Conservation (phyloP, 768 basidiomycete genomes). For the Tulasnella sp. region DNA sequence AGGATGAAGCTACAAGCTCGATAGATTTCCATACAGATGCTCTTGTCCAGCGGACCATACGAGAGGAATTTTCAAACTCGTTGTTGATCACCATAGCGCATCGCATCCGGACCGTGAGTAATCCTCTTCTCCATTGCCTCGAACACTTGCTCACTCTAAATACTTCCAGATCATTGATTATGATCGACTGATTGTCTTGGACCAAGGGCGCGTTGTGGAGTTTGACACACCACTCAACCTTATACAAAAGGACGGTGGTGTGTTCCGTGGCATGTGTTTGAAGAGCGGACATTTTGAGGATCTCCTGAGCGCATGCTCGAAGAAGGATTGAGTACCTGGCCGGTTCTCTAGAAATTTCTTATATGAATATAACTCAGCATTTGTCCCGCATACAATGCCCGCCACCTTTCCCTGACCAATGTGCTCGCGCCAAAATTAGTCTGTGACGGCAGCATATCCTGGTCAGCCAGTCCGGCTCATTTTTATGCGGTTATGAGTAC, state of each 20-base stretch:
- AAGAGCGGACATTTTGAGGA: constrained; percentile 17
- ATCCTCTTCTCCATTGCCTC: neutral
- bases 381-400: too few relatives aligned
- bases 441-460: too few relatives aligned
- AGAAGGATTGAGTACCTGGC: too few relatives aligned
- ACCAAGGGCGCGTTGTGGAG: constrained; percentile 40
- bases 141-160: neutral
- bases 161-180: constrained; percentile 56
- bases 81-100: constrained; percentile 46
- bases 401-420: too few relatives aligned
- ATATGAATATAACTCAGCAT: too few relatives aligned
- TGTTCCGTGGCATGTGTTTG: constrained; percentile 15
- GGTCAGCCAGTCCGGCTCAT: too few relatives aligned
- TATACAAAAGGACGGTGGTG: constrained; percentile 47
- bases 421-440: too few relatives aligned
- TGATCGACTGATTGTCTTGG: constrained; percentile 32
- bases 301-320: neutral
- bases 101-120: constrained; percentile 30
- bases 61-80: constrained; percentile 70
- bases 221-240: constrained; percentile 64
- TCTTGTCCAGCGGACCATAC: constrained; percentile 80
- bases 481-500: too few relatives aligned
- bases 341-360: too few relatives aligned
- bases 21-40: constrained; percentile 82
- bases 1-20: constrained; percentile 63